Conservation (phyloP, 257 asterid genomes). For the Salvia splendens region DNA sequence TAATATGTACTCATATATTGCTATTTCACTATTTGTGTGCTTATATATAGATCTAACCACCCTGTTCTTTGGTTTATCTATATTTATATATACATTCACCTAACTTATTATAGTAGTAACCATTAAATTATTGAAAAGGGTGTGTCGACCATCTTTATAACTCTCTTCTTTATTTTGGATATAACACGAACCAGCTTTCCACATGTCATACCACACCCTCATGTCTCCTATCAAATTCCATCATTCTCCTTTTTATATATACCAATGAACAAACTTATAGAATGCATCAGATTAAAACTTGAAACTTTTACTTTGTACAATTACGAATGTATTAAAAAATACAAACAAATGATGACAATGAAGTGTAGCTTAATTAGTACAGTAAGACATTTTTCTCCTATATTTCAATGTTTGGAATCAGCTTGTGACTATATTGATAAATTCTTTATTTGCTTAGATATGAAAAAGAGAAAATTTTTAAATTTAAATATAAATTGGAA, state of each 20-base stretch:
- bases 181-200: constrained; percentile 11
- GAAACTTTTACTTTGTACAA: background rate
- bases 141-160: background rate
- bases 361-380: too few relatives aligned
- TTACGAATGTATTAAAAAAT: too few relatives aligned
- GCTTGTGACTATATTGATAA: too few relatives aligned
- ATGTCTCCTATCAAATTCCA: background rate
- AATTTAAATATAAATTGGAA: too few relatives aligned
- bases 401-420: too few relatives aligned
- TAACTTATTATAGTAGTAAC: background rate
- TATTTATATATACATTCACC: background rate
- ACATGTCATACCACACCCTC: constrained; percentile 2
- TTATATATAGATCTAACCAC: too few relatives aligned
- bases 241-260: background rate
- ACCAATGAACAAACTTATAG: background rate
- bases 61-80: background rate
- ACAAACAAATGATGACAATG: too few relatives aligned
- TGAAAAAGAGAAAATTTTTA: too few relatives aligned
- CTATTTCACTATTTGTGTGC: too few relatives aligned
- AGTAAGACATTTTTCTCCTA: too few relatives aligned
- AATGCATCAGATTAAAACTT: background rate
- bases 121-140: constrained; percentile 9
- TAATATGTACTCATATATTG: too few relatives aligned
- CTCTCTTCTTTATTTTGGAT: background rate
- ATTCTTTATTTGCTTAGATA: too few relatives aligned